A percentile compares a stretch with the other conserved stretches of the same genome.
Evolutionary conservation across 306 rosid species (phyloP).

Genomic region (Acacia confusa): DNA sequence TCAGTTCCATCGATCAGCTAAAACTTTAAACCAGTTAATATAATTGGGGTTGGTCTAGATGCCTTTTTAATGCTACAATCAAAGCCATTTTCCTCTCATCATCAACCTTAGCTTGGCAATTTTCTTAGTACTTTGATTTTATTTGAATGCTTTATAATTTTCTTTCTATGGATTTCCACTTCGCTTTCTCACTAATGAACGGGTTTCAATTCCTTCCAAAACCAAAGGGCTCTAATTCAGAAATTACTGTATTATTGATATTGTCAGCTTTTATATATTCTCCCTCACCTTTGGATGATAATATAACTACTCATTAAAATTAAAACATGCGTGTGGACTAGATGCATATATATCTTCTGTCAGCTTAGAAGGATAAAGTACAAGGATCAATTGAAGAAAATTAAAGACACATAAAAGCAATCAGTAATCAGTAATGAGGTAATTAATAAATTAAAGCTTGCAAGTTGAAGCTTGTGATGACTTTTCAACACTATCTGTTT

Average conservation of each 20-base stretch:
- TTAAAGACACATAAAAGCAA: background rate
- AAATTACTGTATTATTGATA: conserved; percentile 2
- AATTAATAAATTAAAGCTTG: conserved; percentile 2
- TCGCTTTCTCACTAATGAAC: background rate
- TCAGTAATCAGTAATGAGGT: background rate
- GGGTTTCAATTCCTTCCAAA: conserved; percentile 32
- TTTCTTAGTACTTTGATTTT: background rate
- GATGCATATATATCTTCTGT: conserved; percentile 4
- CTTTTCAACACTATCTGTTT: background rate
- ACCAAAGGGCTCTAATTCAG: conserved; percentile 15
- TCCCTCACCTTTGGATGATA: background rate
- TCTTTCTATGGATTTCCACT: conserved; percentile 19
- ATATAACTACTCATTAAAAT: background rate
- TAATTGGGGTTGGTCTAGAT: conserved; percentile 32
- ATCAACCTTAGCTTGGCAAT: conserved; percentile 17
- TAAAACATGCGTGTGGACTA: conserved; percentile 28
- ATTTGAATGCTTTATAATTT: background rate
- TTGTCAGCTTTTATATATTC: background rate
- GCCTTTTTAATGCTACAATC: conserved; percentile 11
- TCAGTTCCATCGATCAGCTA: background rate
- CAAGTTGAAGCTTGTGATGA: conserved; percentile 9
- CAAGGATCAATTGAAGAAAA: background rate
- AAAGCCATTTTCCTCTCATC: background rate
- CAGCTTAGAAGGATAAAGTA: conserved; percentile 5
- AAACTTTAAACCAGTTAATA: background rate